These are phyloP conservation scores for Gossypium mustelinum DNA, from an alignment of 345 rosid genomes.

Conservation along the genomic window DNA sequence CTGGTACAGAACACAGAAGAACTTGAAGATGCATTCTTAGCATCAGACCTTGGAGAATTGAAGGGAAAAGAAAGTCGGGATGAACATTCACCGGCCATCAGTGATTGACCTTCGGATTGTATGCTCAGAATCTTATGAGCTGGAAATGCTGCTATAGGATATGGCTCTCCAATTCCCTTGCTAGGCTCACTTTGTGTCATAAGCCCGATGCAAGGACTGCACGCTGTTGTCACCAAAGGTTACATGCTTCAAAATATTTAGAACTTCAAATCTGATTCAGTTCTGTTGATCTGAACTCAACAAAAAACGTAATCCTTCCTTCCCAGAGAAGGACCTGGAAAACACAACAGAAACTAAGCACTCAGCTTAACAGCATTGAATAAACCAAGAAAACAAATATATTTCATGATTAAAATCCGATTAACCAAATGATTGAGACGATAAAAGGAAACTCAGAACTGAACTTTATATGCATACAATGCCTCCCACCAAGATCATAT, in stretches of 20 bases:
- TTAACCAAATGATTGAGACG: background rate
- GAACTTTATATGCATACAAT: background rate
- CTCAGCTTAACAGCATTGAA: background rate
- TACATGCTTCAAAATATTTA: constrained; percentile 5
- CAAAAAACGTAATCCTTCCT: background rate
- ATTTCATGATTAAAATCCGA: background rate
- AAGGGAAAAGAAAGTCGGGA: constrained; percentile 36
- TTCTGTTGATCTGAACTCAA: background rate
- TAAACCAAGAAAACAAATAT: background rate
- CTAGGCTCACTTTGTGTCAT: constrained; percentile 30
- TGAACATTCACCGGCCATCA: constrained; percentile 26
- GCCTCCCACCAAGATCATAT: background rate
- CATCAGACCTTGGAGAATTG: constrained; percentile 36
- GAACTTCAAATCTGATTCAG: background rate
- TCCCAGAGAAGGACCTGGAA: background rate
- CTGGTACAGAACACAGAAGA: constrained; percentile 82
- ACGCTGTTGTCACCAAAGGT: background rate
- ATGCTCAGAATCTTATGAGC: constrained; percentile 27
- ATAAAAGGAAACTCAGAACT: background rate
- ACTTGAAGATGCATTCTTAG: constrained; percentile 47
- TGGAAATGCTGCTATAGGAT: constrained; percentile 29
- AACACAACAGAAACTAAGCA: constrained; percentile 1
- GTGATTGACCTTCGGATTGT: constrained; percentile 32
- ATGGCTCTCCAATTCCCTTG: constrained; percentile 31
- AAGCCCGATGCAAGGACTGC: background rate